These are phyloP conservation scores for Plasmodium gonderi DNA, from an alignment of 169 alveolate species.

Conservation along the genomic window DNA sequence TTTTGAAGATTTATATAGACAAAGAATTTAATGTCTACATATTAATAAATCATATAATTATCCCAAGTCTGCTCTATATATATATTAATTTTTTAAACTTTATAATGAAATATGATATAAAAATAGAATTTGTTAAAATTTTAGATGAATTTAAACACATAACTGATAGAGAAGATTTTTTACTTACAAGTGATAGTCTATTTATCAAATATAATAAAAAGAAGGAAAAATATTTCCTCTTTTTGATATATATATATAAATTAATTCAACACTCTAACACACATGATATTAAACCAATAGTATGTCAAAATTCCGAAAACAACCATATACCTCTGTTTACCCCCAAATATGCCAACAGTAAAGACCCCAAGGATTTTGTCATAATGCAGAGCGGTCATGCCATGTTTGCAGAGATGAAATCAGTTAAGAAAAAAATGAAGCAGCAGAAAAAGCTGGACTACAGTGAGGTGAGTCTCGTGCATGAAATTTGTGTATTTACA, in stretches of 20 bases:
- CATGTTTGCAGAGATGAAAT: conserved; percentile 51
- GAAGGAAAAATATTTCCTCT: conserved; percentile 33
- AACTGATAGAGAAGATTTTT: not conserved
- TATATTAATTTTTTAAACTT: conserved; percentile 30
- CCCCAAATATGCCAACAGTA: conserved; percentile 66
- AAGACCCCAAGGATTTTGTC: conserved; percentile 47
- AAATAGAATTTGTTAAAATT: conserved; percentile 12
- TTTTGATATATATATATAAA: conserved; percentile 31
- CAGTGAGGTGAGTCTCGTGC: conserved; percentile 29
- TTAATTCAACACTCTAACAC: conserved; percentile 23
- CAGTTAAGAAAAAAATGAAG: conserved; percentile 24
- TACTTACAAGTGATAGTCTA: not conserved
- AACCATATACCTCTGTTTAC: conserved; percentile 27
- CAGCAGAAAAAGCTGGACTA: conserved; percentile 70
- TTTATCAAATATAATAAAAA: not conserved
- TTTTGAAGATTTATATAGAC: conserved; percentile 35
- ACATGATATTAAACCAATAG: conserved; percentile 35
- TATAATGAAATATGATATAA: not conserved
- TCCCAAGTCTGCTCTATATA: conserved; percentile 35
- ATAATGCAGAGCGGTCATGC: conserved; percentile 54
- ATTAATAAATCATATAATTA: conserved; percentile 46
- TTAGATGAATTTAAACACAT: not conserved
- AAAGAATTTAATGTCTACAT: conserved; percentile 62
- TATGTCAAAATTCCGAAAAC: not conserved
- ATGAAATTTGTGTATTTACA: not conserved